Conservation (phyloP, 2,329 filamentous ascomycete genomes). For the Apiospora sp. region DNA sequence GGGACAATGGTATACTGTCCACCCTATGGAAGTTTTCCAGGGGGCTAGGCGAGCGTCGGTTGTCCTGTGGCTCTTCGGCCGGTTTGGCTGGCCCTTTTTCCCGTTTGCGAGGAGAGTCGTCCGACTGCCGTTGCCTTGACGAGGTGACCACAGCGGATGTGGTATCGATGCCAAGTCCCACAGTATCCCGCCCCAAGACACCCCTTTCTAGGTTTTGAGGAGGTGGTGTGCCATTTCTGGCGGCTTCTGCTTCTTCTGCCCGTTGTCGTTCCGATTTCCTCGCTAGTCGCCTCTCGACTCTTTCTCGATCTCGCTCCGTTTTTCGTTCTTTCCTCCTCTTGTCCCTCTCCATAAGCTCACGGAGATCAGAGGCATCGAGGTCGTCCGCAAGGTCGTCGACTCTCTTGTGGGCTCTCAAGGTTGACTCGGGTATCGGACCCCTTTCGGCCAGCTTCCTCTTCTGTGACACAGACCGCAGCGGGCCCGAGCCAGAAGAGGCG, state of each 20-base stretch:
- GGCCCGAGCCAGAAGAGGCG: slow-evolving; percentile 52
- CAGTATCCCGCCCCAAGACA: slow-evolving; percentile 64
- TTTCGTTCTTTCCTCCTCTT: slow-evolving; percentile 80
- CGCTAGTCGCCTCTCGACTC: slow-evolving; percentile 69
- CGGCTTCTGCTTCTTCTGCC: slow-evolving; percentile 63
- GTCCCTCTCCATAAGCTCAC: slow-evolving; percentile 91
- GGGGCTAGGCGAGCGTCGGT: slow-evolving; percentile 40
- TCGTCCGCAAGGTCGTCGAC: slow-evolving; percentile 81
- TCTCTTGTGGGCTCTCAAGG: slow-evolving; percentile 66
- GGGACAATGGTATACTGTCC: slow-evolving; percentile 52
- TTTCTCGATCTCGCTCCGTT: slow-evolving; percentile 71
- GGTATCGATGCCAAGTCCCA: slow-evolving; percentile 64
- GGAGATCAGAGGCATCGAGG: slow-evolving; percentile 82
- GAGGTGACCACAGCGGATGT: slow-evolving; percentile 64
- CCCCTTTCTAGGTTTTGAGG: slow-evolving; percentile 67
- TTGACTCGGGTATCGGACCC: slow-evolving; percentile 67
- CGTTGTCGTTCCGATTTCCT: slow-evolving; percentile 72
- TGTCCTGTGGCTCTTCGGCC: slow-evolving; percentile 31
- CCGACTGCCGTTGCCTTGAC: slow-evolving; percentile 58
- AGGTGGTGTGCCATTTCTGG: slow-evolving; percentile 57
- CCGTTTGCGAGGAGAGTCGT: slow-evolving; percentile 43
- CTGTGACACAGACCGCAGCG: slow-evolving; percentile 57
- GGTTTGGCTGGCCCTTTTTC: slow-evolving; percentile 39
- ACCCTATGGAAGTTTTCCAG: slow-evolving; percentile 59
- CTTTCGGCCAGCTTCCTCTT: slow-evolving; percentile 60